Conservation (phyloP, 1,139 yeast species). For the Trichomonascaceae sp. region DNA sequence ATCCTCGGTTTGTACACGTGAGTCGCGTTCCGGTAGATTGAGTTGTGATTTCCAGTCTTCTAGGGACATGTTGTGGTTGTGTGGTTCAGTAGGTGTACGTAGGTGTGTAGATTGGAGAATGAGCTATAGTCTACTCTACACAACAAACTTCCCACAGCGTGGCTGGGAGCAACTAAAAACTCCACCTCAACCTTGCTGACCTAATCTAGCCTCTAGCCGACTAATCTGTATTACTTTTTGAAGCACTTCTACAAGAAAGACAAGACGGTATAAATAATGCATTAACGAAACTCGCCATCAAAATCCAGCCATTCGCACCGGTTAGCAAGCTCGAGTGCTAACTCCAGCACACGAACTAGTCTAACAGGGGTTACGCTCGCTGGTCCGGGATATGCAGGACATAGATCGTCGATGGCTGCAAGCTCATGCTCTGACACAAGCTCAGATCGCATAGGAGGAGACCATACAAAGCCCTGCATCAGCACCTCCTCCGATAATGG, state of each 20-base stretch:
- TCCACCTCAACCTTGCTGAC: too few relatives aligned
- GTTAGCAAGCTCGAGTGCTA: conserved; percentile 8
- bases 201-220: too few relatives aligned
- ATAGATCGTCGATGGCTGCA: conserved; percentile 11
- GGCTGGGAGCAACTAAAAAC: too few relatives aligned
- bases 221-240: too few relatives aligned
- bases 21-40: conserved; percentile 70
- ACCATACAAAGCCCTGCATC: conserved; percentile 11
- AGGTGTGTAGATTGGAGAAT: conserved; percentile 1
- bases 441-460: conserved; percentile 5
- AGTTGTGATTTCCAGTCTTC: conserved; percentile 57
- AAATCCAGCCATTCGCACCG: conserved; percentile 4
- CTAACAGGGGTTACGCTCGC: conserved; percentile 8
- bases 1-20: conserved; percentile 94
- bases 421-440: conserved; percentile 7
- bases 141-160: too few relatives aligned
- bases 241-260: too few relatives aligned
- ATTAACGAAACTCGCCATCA: too few relatives aligned
- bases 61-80: not conserved
- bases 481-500: conserved; percentile 13
- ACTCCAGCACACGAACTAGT: conserved; percentile 10
- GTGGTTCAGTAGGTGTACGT: not conserved
- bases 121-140: too few relatives aligned
- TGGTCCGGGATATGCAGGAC: conserved; percentile 12
- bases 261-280: too few relatives aligned